Percentiles rank a stretch among this genome's conserved stretches.
phyloP scores from a whole-genome alignment of 768 basidiomycete species.

The Filobasidium wieringae region DNA sequence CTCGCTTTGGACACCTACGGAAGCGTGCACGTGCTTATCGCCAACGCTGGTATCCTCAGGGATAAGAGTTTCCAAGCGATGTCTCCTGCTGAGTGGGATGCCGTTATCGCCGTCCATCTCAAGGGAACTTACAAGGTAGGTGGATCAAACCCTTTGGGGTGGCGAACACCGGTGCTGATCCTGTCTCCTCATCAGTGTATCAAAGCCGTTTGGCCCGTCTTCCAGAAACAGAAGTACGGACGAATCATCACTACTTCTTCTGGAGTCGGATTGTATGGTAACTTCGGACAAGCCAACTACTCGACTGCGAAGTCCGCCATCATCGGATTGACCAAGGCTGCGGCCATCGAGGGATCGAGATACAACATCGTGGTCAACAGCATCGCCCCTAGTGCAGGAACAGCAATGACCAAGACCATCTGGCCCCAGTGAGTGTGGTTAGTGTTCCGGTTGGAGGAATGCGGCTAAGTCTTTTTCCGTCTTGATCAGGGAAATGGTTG shows the following conservation, averaged over 20 bases:
- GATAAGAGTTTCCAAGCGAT: constrained; percentile 86
- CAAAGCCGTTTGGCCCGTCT: constrained; percentile 90
- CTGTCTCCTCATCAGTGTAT: constrained; percentile 49
- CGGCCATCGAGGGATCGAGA: constrained; percentile 82
- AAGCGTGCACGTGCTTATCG: constrained; percentile 70
- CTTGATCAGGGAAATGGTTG: constrained; percentile 49
- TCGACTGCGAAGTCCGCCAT: constrained; percentile 87
- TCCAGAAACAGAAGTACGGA: constrained; percentile 92
- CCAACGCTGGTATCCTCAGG: constrained; percentile 86
- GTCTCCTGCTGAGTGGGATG: constrained; percentile 88
- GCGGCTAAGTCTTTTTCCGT: neutral
- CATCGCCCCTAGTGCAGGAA: constrained; percentile 77
- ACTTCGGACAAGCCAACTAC: constrained; percentile 93
- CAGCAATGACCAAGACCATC: constrained; percentile 78
- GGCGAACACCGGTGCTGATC: too few species aligned
- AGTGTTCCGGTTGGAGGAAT: too few species aligned
- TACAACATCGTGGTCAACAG: constrained; percentile 82
- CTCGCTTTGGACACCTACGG: constrained; percentile 77
- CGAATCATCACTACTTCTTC: constrained; percentile 91
- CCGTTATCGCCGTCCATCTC: constrained; percentile 77
- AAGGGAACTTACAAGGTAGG: constrained; percentile 76
- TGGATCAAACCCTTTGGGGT: too few species aligned
- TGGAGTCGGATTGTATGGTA: constrained; percentile 84
- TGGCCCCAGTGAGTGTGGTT: constrained; percentile 48
- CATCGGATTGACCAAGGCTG: constrained; percentile 74